A percentile compares a stretch with the other conserved stretches of the same genome.
These are phyloP conservation scores for Termitomyces sp. DNA, from an alignment of 768 basidiomycete species.

Conservation along the genomic window DNA sequence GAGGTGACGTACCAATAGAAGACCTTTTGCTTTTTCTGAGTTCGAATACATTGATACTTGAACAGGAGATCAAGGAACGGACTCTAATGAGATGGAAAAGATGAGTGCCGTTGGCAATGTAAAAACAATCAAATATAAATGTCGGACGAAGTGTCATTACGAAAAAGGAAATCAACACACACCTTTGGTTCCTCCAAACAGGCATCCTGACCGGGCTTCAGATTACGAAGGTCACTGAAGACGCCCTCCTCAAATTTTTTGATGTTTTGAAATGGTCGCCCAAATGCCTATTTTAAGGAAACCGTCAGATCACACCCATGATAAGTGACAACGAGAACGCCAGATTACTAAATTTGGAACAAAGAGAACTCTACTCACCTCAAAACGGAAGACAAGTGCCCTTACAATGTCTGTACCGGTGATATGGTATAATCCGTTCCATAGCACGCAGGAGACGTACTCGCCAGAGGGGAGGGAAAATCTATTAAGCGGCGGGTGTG, in stretches of 20 bases:
- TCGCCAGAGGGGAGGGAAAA: constrained; percentile 87
- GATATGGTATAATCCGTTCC: constrained; percentile 90
- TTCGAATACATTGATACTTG: constrained; percentile 95
- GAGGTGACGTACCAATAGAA: constrained; percentile 79
- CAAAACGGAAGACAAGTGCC: constrained; percentile 91
- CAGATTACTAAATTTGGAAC: constrained; percentile 5
- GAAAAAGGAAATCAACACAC: constrained; percentile 19
- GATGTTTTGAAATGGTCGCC: constrained; percentile 85
- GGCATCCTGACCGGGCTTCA: constrained; percentile 92
- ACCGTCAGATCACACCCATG: constrained; percentile 3
- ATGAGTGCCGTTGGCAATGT: not conserved
- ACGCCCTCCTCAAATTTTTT: constrained; percentile 99
- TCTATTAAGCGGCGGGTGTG: constrained; percentile 78
- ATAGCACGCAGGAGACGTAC: constrained; percentile 87
- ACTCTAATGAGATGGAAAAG: constrained; percentile 46
- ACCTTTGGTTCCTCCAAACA: constrained; percentile 97
- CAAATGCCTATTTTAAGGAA: constrained; percentile 54
- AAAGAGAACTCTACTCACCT: constrained; percentile 45
- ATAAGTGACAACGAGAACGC: not conserved
- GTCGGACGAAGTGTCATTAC: not conserved
- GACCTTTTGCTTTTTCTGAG: constrained; percentile 99
- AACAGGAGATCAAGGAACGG: constrained; percentile 91
- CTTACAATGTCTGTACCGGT: constrained; percentile 97
- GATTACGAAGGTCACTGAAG: constrained; percentile 88
- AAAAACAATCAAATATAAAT: not conserved